phyloP scores from a whole-genome alignment of 805 yeast species.

The Pichia paraexigua region DNA sequence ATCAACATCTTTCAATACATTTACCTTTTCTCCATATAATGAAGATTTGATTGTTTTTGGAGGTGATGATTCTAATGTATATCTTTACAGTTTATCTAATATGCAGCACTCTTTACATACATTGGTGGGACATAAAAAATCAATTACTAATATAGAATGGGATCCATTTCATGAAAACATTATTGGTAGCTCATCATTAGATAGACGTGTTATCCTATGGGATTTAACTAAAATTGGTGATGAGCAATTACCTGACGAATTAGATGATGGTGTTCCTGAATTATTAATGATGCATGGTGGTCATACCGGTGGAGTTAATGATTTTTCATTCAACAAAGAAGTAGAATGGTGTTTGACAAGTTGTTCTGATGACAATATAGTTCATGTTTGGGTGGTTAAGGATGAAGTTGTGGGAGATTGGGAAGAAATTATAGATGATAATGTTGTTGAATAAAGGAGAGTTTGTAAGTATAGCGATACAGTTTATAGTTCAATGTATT shows the following conservation, averaged over 20 bases:
- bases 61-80: constrained; percentile 57
- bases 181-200: constrained; percentile 68
- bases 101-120: constrained; percentile 44
- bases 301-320: constrained; percentile 71
- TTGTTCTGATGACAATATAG: constrained; percentile 53
- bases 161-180: constrained; percentile 72
- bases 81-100: constrained; percentile 53
- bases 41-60: constrained; percentile 58
- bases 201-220: constrained; percentile 75
- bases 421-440: constrained; percentile 7
- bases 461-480: too few relatives aligned
- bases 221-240: constrained; percentile 73
- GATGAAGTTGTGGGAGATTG: constrained; percentile 7
- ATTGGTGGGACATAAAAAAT: constrained; percentile 73
- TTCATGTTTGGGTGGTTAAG: constrained; percentile 48
- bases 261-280: constrained; percentile 88
- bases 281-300: constrained; percentile 90
- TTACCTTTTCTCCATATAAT: constrained; percentile 60
- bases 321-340: constrained; percentile 60
- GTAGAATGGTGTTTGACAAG: constrained; percentile 73
- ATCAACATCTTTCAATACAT: constrained; percentile 43
- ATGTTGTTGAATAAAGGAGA: not conserved
- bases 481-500: too few relatives aligned
- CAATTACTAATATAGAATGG: constrained; percentile 69
- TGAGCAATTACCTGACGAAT: constrained; percentile 80